A percentile compares a stretch with the other conserved stretches of the same genome.
Evolutionary conservation across 2,329 filamentous ascomycete species (phyloP).

Genomic region (Xylaria sp.): DNA sequence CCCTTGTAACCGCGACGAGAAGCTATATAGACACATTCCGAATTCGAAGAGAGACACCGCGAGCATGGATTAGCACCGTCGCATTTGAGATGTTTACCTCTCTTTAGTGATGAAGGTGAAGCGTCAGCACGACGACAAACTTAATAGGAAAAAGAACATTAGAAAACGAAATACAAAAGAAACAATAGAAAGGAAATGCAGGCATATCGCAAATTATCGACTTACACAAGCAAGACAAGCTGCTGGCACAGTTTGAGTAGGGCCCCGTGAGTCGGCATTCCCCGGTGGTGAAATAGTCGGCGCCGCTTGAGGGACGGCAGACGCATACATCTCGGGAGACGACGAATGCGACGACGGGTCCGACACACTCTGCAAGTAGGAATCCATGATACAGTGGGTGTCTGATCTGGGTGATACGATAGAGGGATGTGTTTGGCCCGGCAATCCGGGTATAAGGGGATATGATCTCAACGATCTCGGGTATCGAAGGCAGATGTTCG

Average conservation of each 20-base stretch:
- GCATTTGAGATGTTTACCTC: conserved; percentile 78
- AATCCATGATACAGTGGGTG: conserved; percentile 34
- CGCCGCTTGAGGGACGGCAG: conserved; percentile 21
- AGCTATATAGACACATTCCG: conserved; percentile 76
- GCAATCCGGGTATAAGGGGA: conserved; percentile 31
- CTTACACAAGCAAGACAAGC: conserved; percentile 68
- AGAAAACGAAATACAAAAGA: background rate
- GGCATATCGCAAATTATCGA: conserved; percentile 23
- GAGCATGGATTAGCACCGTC: conserved; percentile 77
- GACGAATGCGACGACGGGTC: conserved; percentile 38
- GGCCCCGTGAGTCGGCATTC: conserved; percentile 42
- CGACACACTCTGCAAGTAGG: conserved; percentile 31
- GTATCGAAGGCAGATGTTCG: conserved; percentile 25
- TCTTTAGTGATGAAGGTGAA: conserved; percentile 52
- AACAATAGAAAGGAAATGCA: conserved; percentile 17
- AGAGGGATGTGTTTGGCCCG: conserved; percentile 26
- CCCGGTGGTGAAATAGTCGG: conserved; percentile 36
- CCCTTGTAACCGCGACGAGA: conserved; percentile 82
- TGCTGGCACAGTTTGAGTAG: conserved; percentile 57
- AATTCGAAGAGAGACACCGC: conserved; percentile 69
- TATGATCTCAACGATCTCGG: conserved; percentile 35
- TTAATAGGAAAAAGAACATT: conserved; percentile 9
- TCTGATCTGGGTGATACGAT: conserved; percentile 14
- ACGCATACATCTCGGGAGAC: conserved; percentile 36
- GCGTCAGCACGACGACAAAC: conserved; percentile 37